Base-by-base conservation (phyloP, 192 early-diverging fungal species). In the Dissophora globulifera region DNA sequence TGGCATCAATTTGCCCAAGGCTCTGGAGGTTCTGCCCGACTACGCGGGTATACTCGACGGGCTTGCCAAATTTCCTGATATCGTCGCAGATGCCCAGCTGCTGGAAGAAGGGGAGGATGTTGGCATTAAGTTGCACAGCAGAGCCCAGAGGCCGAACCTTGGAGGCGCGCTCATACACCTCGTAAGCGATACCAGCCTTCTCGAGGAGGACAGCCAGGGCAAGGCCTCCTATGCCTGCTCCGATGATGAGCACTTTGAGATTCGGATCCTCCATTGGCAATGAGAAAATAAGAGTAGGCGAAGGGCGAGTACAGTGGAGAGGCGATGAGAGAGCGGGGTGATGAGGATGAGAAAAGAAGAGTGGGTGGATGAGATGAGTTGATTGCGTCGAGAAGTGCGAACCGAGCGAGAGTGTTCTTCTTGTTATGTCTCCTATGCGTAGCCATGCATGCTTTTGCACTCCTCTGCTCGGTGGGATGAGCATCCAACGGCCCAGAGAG, bases 181-280 rank as follows among this genome's bases (percentile, higher is more conserved):
- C 33, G 35, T 56, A 74, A n/a, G 60, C 52, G 27, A 74, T 51
- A 1, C 48, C 61, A 31, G 55, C 45, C 12, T 50, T 62, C 45
- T 74, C 33, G 43, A 74, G 52, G 50, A 50, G 42, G 22, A 58
- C 27, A 2, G 61, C 70, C 2, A 64, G 51, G 17, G 53, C 17
- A n/a, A 74, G 48, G 0, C 70, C 62, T n/a, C 61, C 27, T 4
- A 64, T 30, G 13, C 70, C 70, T 20, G 51, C 70, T 41, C 70
- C 70, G 32, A 56, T 33, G 31, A 74, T 74, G 10, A 74, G 20
- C 16, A 75, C 70, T 27, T 29, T 50, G 22, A 29, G 49, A 27
- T 29, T 25, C 25, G 49, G 49, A 29, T 50, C 26, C 12, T 50
- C 3, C 27, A 50, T 27, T 7, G 10, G 12, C 25, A 12, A n/a